Conservation (phyloP, 2,329 filamentous ascomycete genomes). For the Verticillium zaregamsianum region DNA sequence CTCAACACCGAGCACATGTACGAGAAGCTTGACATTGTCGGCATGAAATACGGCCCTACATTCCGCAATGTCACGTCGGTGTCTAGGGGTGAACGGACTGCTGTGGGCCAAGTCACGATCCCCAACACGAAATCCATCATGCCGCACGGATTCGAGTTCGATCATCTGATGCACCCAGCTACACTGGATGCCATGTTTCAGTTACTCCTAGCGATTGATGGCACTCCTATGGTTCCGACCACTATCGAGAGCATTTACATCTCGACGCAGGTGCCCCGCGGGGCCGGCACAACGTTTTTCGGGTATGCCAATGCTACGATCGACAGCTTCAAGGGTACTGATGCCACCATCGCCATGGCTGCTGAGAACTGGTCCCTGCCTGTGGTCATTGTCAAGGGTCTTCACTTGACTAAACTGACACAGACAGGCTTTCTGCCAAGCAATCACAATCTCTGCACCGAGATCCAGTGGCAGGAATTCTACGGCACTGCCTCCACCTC, state of each 20-base stretch:
- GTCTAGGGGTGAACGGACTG: constrained; percentile 26
- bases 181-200: constrained; percentile 56
- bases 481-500: constrained; percentile 17
- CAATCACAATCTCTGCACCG: constrained; percentile 43
- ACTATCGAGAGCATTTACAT: constrained; percentile 41
- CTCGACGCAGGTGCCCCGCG: constrained; percentile 30
- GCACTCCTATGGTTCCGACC: constrained; percentile 45
- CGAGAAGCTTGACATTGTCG: constrained; percentile 43
- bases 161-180: constrained; percentile 53
- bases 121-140: constrained; percentile 48
- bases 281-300: constrained; percentile 28
- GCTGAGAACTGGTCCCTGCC: constrained; percentile 25
- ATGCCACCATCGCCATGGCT: constrained; percentile 39
- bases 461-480: constrained; percentile 36
- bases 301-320: constrained; percentile 36
- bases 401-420: constrained; percentile 36
- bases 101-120: constrained; percentile 34
- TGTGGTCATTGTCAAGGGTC: constrained; percentile 38
- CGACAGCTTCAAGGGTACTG: constrained; percentile 31
- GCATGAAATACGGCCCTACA: constrained; percentile 45
- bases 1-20: constrained; percentile 34
- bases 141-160: constrained; percentile 49
- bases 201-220: constrained; percentile 40
- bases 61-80: constrained; percentile 43
- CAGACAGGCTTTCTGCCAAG: constrained; percentile 38